Evolutionary conservation across 306 rosid species (phyloP).

Genomic region (Malus sieversii): DNA sequence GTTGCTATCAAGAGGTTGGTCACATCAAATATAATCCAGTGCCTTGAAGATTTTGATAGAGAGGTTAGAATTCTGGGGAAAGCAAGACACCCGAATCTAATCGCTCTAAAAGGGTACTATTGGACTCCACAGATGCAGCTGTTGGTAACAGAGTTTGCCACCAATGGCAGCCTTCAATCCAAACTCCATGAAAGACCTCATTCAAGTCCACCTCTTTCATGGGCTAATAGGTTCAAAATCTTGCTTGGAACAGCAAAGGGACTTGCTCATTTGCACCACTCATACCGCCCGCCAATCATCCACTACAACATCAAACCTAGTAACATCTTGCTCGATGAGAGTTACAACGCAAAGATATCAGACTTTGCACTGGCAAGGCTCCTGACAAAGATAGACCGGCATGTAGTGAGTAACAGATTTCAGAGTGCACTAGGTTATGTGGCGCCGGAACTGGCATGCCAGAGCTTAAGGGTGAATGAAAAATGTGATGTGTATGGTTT

Average conservation of each 20-base stretch:
- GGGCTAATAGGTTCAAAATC: conserved; percentile 66
- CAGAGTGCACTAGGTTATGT: conserved; percentile 72
- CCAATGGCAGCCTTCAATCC: conserved; percentile 66
- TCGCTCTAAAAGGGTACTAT: conserved; percentile 61
- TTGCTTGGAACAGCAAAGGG: conserved; percentile 74
- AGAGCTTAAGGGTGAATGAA: conserved; percentile 71
- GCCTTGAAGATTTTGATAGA: conserved; percentile 63
- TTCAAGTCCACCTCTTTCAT: conserved; percentile 54
- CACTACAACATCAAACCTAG: conserved; percentile 84
- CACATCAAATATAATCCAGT: conserved; percentile 49
- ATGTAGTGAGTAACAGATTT: conserved; percentile 59
- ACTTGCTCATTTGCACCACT: conserved; percentile 64
- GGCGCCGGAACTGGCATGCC: conserved; percentile 83
- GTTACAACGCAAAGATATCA: conserved; percentile 51
- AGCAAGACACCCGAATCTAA: conserved; percentile 63
- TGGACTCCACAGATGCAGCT: conserved; percentile 76
- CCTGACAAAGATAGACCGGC: conserved; percentile 51
- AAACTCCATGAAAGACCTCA: conserved; percentile 57
- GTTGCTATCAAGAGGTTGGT: conserved; percentile 74
- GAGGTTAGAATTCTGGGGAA: conserved; percentile 65
- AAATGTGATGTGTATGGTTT: conserved; percentile 78
- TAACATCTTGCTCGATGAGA: conserved; percentile 65
- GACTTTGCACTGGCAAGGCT: conserved; percentile 74
- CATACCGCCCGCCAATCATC: conserved; percentile 54
- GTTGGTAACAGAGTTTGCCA: conserved; percentile 52